These are phyloP conservation scores for Fusarium sp. DNA, from an alignment of 2,329 filamentous ascomycete genomes.

Conservation along the genomic window DNA sequence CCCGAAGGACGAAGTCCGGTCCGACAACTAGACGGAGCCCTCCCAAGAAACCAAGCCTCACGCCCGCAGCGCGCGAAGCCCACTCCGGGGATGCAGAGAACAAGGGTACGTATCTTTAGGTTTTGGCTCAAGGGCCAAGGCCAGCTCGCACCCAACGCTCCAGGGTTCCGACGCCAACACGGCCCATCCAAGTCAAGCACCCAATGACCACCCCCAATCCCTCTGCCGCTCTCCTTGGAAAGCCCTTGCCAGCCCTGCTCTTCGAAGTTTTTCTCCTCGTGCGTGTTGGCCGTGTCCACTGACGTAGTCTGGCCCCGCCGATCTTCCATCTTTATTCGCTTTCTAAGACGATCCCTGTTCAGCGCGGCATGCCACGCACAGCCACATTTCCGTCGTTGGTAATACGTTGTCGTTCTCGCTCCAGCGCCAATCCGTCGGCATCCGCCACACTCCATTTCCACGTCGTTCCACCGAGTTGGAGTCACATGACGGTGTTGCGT, in stretches of 20 bases:
- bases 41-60: conserved; percentile 19
- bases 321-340: conserved; percentile 25
- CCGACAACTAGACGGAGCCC: conserved; percentile 17
- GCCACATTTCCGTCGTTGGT: conserved; percentile 40
- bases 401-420: conserved; percentile 21
- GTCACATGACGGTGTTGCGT: conserved; percentile 42
- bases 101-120: conserved; percentile 24
- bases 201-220: conserved; percentile 39
- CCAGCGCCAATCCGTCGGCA: conserved; percentile 16
- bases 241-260: conserved; percentile 34
- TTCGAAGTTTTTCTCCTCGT: conserved; percentile 25
- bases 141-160: conserved; percentile 21
- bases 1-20: conserved; percentile 14
- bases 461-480: conserved; percentile 20
- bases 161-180: conserved; percentile 35
- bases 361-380: conserved; percentile 34
- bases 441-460: conserved; percentile 43
- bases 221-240: conserved; percentile 30
- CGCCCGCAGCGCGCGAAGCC: conserved; percentile 24
- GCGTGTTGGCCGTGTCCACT: conserved; percentile 33
- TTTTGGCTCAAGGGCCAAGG: conserved; percentile 21
- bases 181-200: conserved; percentile 19
- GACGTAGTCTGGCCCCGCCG: conserved; percentile 43
- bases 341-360: conserved; percentile 21
- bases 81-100: conserved; percentile 12